Percentiles rank a stretch among this genome's conserved stretches.
phyloP scores from a whole-genome alignment of 305 asterid genomes.

The Stenogyne calaminthoides region DNA sequence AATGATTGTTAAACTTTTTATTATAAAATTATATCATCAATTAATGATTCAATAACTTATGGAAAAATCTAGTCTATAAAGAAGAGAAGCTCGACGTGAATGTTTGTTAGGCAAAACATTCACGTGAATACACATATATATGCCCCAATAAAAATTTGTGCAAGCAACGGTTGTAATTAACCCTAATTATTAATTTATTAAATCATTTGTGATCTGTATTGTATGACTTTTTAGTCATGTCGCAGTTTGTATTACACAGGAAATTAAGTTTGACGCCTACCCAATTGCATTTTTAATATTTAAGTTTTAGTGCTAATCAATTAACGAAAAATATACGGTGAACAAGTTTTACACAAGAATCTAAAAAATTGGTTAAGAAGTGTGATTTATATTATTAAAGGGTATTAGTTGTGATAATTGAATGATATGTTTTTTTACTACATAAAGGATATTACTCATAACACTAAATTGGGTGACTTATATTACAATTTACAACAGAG shows the following conservation, averaged over 20 bases:
- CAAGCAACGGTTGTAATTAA: conserved; percentile 23
- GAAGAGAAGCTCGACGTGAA: conserved; percentile 42
- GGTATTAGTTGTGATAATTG: too few species aligned
- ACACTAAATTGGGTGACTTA: too few species aligned
- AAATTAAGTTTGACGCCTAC: background rate
- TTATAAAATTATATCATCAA: background rate
- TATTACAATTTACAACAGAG: too few species aligned
- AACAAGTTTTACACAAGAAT: too few species aligned
- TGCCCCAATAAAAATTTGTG: conserved; percentile 33
- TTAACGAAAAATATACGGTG: too few species aligned
- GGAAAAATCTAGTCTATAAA: conserved; percentile 26
- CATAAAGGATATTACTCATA: too few species aligned
- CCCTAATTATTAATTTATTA: background rate
- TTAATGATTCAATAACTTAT: too few species aligned
- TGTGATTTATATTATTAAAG: too few species aligned
- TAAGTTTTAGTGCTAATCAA: background rate
- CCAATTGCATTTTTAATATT: background rate
- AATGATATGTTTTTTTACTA: too few species aligned
- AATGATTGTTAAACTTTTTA: background rate
- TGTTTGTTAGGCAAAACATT: conserved; percentile 44
- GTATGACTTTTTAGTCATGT: background rate
- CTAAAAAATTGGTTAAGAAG: too few species aligned
- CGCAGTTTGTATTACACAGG: background rate
- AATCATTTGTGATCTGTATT: background rate
- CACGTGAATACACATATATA: conserved; percentile 41